Percentiles rank a stretch among this genome's conserved stretches.
These are phyloP conservation scores for Zymoseptoria ardabiliae DNA, from an alignment of 2,329 filamentous ascomycete species.

Conservation along the genomic window DNA sequence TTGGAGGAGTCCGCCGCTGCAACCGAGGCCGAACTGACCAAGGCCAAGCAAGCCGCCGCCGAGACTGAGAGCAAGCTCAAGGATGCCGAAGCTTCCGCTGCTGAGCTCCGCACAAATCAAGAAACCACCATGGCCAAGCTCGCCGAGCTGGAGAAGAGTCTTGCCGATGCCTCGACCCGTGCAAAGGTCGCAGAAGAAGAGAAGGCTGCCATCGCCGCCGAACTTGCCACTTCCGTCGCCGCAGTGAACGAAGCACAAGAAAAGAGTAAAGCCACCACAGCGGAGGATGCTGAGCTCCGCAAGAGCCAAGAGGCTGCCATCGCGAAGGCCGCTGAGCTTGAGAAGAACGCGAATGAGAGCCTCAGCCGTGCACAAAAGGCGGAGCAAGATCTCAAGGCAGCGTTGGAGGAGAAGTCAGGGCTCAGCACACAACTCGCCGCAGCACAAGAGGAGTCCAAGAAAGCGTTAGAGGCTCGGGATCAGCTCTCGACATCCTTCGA, in stretches of 20 bases:
- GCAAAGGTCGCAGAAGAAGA: background rate
- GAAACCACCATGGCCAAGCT: constrained; percentile 10
- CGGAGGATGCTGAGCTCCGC: constrained; percentile 11
- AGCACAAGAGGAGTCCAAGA: constrained; percentile 6
- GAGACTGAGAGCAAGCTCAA: constrained; percentile 15
- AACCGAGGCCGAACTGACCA: constrained; percentile 12
- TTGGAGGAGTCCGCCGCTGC: constrained; percentile 13
- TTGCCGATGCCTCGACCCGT: constrained; percentile 1
- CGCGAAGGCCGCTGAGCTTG: constrained; percentile 12
- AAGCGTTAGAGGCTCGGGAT: constrained; percentile 1
- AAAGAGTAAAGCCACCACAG: constrained; percentile 10
- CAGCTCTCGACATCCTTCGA: constrained; percentile 7
- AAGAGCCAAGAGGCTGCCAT: constrained; percentile 11
- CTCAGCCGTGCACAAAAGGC: constrained; percentile 8
- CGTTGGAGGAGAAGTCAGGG: constrained; percentile 9
- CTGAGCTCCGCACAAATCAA: constrained; percentile 11
- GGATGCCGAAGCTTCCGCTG: constrained; percentile 9
- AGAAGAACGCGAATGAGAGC: constrained; percentile 9
- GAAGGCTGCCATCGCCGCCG: background rate
- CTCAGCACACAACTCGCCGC: constrained; percentile 10
- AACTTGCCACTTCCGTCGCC: background rate
- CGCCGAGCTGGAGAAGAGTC: constrained; percentile 11
- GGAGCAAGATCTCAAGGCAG: constrained; percentile 13
- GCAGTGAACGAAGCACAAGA: background rate
- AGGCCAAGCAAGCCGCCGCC: constrained; percentile 11